Conservation (phyloP, 2,329 filamentous ascomycete genomes). For the Aspergillus novofumigatus region DNA sequence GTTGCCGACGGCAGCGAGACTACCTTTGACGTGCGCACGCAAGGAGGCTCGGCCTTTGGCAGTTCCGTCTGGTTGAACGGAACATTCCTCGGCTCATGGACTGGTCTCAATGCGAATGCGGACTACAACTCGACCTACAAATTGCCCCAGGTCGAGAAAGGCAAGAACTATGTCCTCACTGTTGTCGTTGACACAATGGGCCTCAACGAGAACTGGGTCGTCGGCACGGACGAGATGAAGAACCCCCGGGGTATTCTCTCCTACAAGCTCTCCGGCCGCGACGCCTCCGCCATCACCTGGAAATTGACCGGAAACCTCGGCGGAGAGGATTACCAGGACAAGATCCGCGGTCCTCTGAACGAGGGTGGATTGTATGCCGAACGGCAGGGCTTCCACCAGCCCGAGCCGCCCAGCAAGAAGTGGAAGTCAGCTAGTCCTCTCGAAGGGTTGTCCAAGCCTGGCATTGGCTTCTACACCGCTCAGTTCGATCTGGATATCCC, state of each 20-base stretch:
- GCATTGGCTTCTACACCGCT: slow-evolving; percentile 52
- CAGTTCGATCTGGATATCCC: slow-evolving; percentile 51
- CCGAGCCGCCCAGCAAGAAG: slow-evolving; percentile 37
- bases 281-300: slow-evolving; percentile 42
- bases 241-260: slow-evolving; percentile 53
- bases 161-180: slow-evolving; percentile 59
- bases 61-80: slow-evolving; percentile 63
- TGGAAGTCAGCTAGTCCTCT: slow-evolving; percentile 35
- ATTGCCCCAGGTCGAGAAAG: slow-evolving; percentile 50
- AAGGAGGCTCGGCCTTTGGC: slow-evolving; percentile 66
- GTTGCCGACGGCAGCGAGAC: slow-evolving; percentile 58
- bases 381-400: slow-evolving; percentile 54
- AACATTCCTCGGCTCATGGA: slow-evolving; percentile 61
- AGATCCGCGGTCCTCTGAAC: slow-evolving; percentile 52
- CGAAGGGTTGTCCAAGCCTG: slow-evolving; percentile 42
- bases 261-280: slow-evolving; percentile 38
- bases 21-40: slow-evolving; percentile 54
- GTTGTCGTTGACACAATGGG: slow-evolving; percentile 71
- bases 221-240: slow-evolving; percentile 58
- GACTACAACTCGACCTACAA: slow-evolving; percentile 55
- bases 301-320: slow-evolving; percentile 58
- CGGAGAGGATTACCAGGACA: slow-evolving; percentile 52
- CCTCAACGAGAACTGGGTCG: slow-evolving; percentile 61
- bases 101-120: slow-evolving; percentile 49
- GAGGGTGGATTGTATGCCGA: slow-evolving; percentile 56